Evolutionary conservation across 2,329 filamentous ascomycete species (phyloP), one percentile per base, ranked within the genome.

Genomic region (Lecanicillium sp.): DNA sequence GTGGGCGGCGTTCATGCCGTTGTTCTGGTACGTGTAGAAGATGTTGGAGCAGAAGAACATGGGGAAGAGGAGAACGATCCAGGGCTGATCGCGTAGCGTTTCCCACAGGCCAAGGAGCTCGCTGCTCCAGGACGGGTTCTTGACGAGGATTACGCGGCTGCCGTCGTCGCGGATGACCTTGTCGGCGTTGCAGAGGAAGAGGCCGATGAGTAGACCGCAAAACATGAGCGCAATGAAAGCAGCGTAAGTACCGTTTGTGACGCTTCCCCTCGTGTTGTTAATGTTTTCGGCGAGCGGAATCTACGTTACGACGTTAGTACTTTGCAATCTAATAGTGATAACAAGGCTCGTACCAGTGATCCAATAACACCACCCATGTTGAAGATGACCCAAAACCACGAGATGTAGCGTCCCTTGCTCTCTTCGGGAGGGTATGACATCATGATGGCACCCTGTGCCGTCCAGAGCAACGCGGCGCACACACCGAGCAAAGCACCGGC

Each of bases 21-120:
- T 88, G 90, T 93, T 84, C 57, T 90, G 87, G 63, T 90, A 91
- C 48, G 81, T 81, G 66, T 87, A 87, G 67, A 91, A 91, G 83
- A 85, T 89, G 24, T 43, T 43, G 27, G 27, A 87, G 19, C 83
- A 79, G 62, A 87, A 78, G 70, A 90, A 90, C 82, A 90, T 87
- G 57, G 87, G 87, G 67, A 89, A 90, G 24, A 90, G 75, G 6
- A 82, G 66, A 40, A 89, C 55, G 55, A 90, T 84, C 68, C 84
- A 90, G 5, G 81, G 81, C 56, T 93, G 85, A 26, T 74, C 74
- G 43, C 70, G 68, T 49, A 95, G 68, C 1, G 86, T 88, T 64
- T 93, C 77, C 65, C 75, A 84, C 2, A 95, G 78, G 48, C 90
- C 90, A 15, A 77, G 54, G 52, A 95, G 66, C 67, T 95, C 90